Evolutionary conservation across 2,329 filamentous ascomycete species (phyloP), one percentile per base, ranked within the genome.

Genomic region (Fusarium sp.): DNA sequence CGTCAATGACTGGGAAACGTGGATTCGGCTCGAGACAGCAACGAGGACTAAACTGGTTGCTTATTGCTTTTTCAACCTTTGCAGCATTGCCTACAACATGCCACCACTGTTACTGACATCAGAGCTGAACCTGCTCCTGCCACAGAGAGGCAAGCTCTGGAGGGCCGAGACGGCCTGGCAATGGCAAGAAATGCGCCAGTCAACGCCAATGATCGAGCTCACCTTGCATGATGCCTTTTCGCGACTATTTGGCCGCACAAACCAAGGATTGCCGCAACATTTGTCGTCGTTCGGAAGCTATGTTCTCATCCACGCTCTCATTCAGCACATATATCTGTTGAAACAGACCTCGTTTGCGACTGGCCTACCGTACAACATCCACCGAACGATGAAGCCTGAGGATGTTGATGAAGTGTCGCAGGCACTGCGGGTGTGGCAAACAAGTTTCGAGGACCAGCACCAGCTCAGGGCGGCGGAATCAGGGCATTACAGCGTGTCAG

Each of bases 281-380:
- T 82, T 89, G 60, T 89, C 88, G 0, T 88, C 89, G 0, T 79
- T 92, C 7, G 91, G 91, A 1, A 91, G 91, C 72, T 93, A 94
- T 69, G 87, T 92, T 8, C 82, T 94, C 36, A 91, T 94, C 4
- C 91, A 93, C 73, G 91, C 90, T 4, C 77, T 94, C 27, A 86
- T 93, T 11, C 91, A 94, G 72, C 90, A 93, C 66, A 90, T 94
- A 15, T 93, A 91, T 76, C 83, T 93, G 39, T 78, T 92, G 23
- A 91, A 91, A 71, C 88, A 91, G 73, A 89, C 88, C 0, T 88
- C 86, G 0, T 85, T 89, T 51, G 83, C 83, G 3, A 78, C 82
- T 2, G 80, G 83, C 1, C 82, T 84, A 3, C 82, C 83, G 1
- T 88, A 86, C 58, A 86, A 86, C 18, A 79, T 82, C 3, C 84